Conservation (phyloP, 306 rosid genomes). For the Prunus salicina region DNA sequence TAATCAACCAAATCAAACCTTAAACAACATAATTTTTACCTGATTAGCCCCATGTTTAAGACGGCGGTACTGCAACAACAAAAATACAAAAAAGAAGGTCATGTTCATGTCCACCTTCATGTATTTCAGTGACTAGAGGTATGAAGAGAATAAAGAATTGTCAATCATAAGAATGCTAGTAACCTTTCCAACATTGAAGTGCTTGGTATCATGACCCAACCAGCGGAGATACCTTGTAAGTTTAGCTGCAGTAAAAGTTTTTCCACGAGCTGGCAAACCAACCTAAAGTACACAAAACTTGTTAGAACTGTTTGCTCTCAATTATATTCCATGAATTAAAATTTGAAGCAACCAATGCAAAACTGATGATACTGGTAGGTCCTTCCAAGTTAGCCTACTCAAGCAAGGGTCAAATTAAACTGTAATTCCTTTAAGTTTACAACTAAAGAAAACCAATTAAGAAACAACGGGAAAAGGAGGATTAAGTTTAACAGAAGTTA, state of each 20-base stretch:
- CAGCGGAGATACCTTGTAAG: constrained; percentile 98
- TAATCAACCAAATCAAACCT: neutral
- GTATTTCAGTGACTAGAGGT: constrained; percentile 16
- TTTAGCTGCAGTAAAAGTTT: constrained; percentile 97
- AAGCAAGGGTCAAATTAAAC: constrained; percentile 7
- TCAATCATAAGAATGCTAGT: constrained; percentile 35
- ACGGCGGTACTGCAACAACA: constrained; percentile 83
- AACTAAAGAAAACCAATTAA: constrained; percentile 11
- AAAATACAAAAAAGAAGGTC: constrained; percentile 18
- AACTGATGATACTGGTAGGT: constrained; percentile 12
- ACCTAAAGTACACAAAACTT: constrained; percentile 53
- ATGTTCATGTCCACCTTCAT: constrained; percentile 21
- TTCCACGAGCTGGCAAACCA: constrained; percentile 99
- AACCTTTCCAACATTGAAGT: constrained; percentile 99
- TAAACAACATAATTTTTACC: constrained; percentile 40
- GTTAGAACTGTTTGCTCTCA: constrained; percentile 25
- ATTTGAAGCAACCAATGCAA: constrained; percentile 5
- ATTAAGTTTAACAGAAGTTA: constrained; percentile 3
- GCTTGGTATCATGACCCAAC: constrained; percentile 98
- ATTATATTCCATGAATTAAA: constrained; percentile 2
- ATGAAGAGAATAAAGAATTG: constrained; percentile 22
- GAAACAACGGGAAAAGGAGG: neutral
- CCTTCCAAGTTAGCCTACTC: constrained; percentile 12
- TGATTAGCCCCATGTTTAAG: constrained; percentile 92
- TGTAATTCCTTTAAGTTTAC: constrained; percentile 1